These are phyloP conservation scores for Picochlorum sp. DNA, from an alignment of 139 green algal genomes.

Conservation along the genomic window DNA sequence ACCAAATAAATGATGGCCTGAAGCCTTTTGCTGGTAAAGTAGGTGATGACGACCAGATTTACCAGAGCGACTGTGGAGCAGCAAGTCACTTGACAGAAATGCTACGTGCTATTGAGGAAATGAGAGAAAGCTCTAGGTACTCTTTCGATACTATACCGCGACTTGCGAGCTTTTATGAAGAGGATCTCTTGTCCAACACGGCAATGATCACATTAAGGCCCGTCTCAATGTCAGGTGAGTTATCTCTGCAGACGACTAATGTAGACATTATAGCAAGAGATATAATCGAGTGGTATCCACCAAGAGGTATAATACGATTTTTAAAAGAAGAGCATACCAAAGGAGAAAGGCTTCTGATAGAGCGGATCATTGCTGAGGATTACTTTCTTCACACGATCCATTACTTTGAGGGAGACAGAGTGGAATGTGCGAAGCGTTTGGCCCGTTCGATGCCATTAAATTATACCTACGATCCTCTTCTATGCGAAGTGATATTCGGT, in stretches of 20 bases:
- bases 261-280: slow-evolving; percentile 13
- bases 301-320: slow-evolving; percentile 58
- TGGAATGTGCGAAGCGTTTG: slow-evolving; percentile 54
- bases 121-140: slow-evolving; percentile 28
- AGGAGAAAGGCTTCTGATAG: slow-evolving; percentile 36
- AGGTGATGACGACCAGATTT: slow-evolving; percentile 25
- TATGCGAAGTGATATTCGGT: slow-evolving; percentile 75
- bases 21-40: slow-evolving; percentile 36
- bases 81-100: slow-evolving; percentile 58
- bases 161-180: slow-evolving; percentile 25
- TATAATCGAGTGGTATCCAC: slow-evolving; percentile 44
- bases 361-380: slow-evolving; percentile 71
- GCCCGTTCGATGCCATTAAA: slow-evolving; percentile 46
- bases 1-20: slow-evolving; percentile 25
- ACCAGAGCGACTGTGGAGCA: slow-evolving; percentile 54
- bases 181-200: slow-evolving; percentile 17
- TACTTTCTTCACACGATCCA: slow-evolving; percentile 68
- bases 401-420: slow-evolving; percentile 54
- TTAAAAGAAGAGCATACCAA: slow-evolving; percentile 54
- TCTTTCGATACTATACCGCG: slow-evolving; percentile 32
- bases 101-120: slow-evolving; percentile 37
- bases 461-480: slow-evolving; percentile 49
- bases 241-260: neutral
- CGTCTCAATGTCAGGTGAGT: neutral
- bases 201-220: slow-evolving; percentile 21